Conservation (phyloP, 1,284 basidiomycete species). For the Pseudozyma thailandica region DNA sequence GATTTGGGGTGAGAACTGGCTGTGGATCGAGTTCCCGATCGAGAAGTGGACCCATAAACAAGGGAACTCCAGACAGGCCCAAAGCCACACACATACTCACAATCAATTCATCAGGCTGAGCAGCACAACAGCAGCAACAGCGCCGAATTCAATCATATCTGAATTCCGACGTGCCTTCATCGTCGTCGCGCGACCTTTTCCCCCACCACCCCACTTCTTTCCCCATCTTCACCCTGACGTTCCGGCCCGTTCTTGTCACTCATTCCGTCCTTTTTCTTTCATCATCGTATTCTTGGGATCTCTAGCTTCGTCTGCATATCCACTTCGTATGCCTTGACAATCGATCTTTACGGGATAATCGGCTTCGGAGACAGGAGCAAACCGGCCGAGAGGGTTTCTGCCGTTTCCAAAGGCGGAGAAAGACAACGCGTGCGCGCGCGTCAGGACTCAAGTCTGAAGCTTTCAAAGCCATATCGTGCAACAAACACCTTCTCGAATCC, state of each 20-base stretch:
- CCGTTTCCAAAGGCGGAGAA: not conserved
- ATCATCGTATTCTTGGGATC: not conserved
- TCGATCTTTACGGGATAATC: not conserved
- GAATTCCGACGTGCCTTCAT: constrained; percentile 1
- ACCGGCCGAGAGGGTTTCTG: constrained; percentile 23
- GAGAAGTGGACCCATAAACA: not conserved
- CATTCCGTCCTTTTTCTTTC: not conserved
- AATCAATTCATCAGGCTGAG: too few species aligned
- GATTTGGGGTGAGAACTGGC: too few species aligned
- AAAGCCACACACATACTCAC: too few species aligned
- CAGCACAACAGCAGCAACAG: not conserved
- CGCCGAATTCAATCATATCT: not conserved
- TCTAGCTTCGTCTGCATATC: constrained; percentile 17
- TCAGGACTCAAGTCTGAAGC: too few species aligned
- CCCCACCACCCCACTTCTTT: constrained; percentile 26
- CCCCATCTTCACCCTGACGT: constrained; percentile 6
- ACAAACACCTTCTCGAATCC: constrained; percentile 4
- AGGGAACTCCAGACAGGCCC: not conserved
- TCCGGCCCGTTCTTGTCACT: not conserved
- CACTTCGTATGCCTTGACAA: not conserved
- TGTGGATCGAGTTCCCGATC: constrained; percentile 9
- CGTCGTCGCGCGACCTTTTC: constrained; percentile 42
- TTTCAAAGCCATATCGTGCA: too few species aligned
- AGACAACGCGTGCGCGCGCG: constrained; percentile 5
- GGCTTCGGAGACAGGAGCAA: constrained; percentile 8